A percentile compares a stretch with the other conserved stretches of the same genome.
phyloP scores from a whole-genome alignment of 345 rosid species.

The Tarenaya hassleriana region DNA sequence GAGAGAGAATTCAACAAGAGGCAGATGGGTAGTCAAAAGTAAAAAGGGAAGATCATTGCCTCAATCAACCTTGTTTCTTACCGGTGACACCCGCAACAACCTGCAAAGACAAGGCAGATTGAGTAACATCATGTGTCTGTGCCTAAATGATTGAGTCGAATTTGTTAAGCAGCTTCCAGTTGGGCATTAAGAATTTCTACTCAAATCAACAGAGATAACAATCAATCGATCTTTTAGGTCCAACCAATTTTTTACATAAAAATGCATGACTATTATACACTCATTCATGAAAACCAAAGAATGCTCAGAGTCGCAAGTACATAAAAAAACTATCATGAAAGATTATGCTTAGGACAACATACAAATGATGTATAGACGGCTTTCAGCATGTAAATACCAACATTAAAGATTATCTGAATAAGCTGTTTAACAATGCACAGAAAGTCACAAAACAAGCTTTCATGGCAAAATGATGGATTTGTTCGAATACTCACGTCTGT shows the following conservation, averaged over 20 bases:
- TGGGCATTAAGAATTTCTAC: neutral
- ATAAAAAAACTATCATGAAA: conserved; percentile 6
- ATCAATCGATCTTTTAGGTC: neutral
- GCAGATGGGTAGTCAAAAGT: conserved; percentile 13
- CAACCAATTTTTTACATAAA: neutral
- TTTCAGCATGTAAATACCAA: neutral
- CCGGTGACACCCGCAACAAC: conserved; percentile 84
- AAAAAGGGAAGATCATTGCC: conserved; percentile 7
- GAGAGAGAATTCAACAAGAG: conserved; percentile 16
- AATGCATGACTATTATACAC: neutral
- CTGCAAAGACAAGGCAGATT: conserved; percentile 33
- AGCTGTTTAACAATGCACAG: neutral
- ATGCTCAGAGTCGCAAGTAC: neutral
- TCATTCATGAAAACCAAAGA: neutral
- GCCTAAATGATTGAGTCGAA: neutral
- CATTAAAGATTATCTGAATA: neutral
- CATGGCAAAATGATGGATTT: neutral
- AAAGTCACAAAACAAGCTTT: neutral
- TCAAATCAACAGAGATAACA: neutral
- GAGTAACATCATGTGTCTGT: conserved; percentile 5
- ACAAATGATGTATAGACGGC: conserved; percentile 4
- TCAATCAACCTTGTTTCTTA: conserved; percentile 43
- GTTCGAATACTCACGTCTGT: conserved; percentile 51
- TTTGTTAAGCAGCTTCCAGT: no score
- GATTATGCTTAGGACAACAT: neutral